phyloP scores from a whole-genome alignment of 2,329 filamentous ascomycete genomes.

The Pseudogymnoascus destructans region DNA sequence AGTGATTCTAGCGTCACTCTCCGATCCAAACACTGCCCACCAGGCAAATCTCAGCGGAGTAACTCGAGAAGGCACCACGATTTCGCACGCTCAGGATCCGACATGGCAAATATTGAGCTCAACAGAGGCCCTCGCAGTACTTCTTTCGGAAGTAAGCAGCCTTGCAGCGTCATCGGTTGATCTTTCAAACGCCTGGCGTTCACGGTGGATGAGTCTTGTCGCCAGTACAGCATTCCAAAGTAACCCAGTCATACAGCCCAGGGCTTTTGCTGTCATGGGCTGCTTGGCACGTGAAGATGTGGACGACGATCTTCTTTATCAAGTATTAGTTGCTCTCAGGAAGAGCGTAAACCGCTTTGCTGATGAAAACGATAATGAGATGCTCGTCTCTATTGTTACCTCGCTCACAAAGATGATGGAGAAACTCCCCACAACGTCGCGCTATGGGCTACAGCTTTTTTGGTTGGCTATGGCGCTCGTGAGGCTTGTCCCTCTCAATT shows the following conservation, averaged over 20 bases:
- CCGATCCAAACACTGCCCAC: slow-evolving; percentile 45
- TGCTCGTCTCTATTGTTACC: slow-evolving; percentile 55
- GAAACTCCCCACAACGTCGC: slow-evolving; percentile 51
- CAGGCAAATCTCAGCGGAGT: slow-evolving; percentile 34
- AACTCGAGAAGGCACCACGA: slow-evolving; percentile 38
- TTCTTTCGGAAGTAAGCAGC: slow-evolving; percentile 50
- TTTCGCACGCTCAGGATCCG: slow-evolving; percentile 27
- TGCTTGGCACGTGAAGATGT: slow-evolving; percentile 59
- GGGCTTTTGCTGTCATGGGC: slow-evolving; percentile 59
- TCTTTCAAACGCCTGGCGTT: slow-evolving; percentile 55
- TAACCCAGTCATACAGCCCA: slow-evolving; percentile 56
- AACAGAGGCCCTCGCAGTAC: slow-evolving; percentile 47
- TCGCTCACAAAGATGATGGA: slow-evolving; percentile 59
- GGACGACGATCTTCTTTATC: slow-evolving; percentile 57
- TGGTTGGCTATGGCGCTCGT: slow-evolving; percentile 57
- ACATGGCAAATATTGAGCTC: slow-evolving; percentile 32
- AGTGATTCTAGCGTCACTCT: slow-evolving; percentile 42
- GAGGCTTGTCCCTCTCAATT: slow-evolving; percentile 45
- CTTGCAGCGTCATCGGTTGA: slow-evolving; percentile 52
- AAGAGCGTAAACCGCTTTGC: slow-evolving; percentile 52
- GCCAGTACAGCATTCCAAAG: slow-evolving; percentile 62
- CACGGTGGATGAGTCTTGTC: slow-evolving; percentile 61
- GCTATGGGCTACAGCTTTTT: slow-evolving; percentile 56
- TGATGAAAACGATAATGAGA: slow-evolving; percentile 51
- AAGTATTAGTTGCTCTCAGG: slow-evolving; percentile 54